These are phyloP conservation scores for Spergularia azorica DNA, from an alignment of 179 eudicot species.

Conservation along the genomic window DNA sequence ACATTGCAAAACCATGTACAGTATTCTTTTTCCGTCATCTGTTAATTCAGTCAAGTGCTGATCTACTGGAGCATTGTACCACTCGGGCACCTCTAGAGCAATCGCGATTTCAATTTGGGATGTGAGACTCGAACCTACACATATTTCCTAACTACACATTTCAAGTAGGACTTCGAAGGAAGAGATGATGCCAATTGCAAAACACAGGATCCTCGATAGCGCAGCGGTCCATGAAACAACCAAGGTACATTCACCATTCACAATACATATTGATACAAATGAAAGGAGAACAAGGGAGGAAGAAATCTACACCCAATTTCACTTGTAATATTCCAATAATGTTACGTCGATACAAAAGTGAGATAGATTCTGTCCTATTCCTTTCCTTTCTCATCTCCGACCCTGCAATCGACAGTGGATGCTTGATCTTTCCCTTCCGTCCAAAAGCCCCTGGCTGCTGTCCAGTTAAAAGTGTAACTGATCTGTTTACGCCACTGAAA, in stretches of 20 bases:
- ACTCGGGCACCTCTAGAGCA: too few relatives aligned
- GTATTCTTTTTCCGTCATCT: too few relatives aligned
- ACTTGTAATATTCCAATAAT: neutral
- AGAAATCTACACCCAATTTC: neutral
- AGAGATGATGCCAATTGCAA: too few relatives aligned
- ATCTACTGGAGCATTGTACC: too few relatives aligned
- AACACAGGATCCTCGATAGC: too few relatives aligned
- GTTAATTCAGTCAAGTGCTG: too few relatives aligned
- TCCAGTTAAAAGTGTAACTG: neutral
- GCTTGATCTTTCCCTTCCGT: neutral
- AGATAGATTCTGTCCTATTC: neutral
- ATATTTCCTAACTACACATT: too few relatives aligned
- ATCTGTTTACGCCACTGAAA: slow-evolving; percentile 28
- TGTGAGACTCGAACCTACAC: too few relatives aligned
- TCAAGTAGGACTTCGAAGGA: too few relatives aligned
- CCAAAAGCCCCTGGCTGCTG: neutral
- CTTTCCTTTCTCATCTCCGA: neutral
- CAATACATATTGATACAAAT: neutral
- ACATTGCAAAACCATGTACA: too few relatives aligned
- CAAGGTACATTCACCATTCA: neutral
- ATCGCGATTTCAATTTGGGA: too few relatives aligned
- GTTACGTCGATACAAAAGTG: neutral
- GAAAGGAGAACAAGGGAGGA: neutral
- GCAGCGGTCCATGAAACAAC: neutral
- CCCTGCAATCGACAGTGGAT: neutral